phyloP scores from a whole-genome alignment of 495 filamentous ascomycete species.

The Mytilinidion resinicola region DNA sequence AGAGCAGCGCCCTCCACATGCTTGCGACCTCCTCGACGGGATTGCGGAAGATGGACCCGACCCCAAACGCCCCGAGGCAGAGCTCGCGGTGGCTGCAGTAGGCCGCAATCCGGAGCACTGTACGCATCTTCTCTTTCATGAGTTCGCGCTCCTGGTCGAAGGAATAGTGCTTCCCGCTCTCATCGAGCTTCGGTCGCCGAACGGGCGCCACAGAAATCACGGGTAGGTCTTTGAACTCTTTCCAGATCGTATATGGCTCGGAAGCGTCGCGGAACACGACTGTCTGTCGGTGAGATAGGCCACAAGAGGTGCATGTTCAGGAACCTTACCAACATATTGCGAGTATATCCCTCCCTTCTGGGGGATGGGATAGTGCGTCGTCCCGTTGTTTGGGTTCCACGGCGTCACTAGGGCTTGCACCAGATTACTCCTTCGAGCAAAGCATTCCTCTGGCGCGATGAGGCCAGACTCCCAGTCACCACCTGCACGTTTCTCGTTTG shows the following conservation, averaged over 20 bases:
- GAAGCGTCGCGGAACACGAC: conserved; percentile 50
- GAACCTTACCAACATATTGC: conserved; percentile 52
- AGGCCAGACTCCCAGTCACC: conserved; percentile 72
- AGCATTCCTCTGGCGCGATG: conserved; percentile 64
- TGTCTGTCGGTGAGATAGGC: conserved; percentile 15
- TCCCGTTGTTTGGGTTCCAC: conserved; percentile 31
- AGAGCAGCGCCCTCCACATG: conserved; percentile 62
- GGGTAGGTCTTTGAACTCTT: conserved; percentile 46
- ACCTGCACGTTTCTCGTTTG: conserved; percentile 66
- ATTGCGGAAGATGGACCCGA: conserved; percentile 63
- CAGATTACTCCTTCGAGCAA: conserved; percentile 65
- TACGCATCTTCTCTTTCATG: conserved; percentile 64
- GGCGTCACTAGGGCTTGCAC: conserved; percentile 56
- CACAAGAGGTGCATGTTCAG: not conserved
- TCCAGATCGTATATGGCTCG: conserved; percentile 42
- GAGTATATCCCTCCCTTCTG: conserved; percentile 62
- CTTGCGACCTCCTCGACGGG: conserved; percentile 59
- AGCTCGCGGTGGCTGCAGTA: conserved; percentile 52
- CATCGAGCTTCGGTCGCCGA: conserved; percentile 62
- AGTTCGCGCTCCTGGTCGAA: conserved; percentile 62
- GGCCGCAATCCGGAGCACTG: conserved; percentile 60
- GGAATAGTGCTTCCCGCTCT: conserved; percentile 57
- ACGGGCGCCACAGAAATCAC: conserved; percentile 67
- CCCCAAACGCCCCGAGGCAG: conserved; percentile 64
- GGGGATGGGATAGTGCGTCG: conserved; percentile 60